Evolutionary conservation across 768 basidiomycete genomes (phyloP).

Genomic region (Auricularia sp.): DNA sequence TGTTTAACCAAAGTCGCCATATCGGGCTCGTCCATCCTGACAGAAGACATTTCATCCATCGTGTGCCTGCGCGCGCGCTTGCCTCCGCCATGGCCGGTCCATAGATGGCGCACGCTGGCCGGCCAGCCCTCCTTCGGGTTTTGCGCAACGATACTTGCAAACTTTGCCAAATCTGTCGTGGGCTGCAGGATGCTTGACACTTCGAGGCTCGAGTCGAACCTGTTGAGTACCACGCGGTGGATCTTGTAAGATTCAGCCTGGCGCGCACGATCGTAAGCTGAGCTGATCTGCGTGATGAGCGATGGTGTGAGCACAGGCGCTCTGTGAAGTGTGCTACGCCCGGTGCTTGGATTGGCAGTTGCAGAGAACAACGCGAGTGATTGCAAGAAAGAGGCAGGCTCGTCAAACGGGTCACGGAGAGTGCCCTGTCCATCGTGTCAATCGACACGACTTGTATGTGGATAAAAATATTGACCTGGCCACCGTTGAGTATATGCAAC

Average conservation of each 20-base stretch:
- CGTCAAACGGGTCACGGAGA: conserved; percentile 72
- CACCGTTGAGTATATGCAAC: conserved; percentile 38
- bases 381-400: conserved; percentile 48
- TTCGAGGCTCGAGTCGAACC: conserved; percentile 40
- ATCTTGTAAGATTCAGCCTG: conserved; percentile 49
- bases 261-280: conserved; percentile 38
- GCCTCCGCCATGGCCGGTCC: conserved; percentile 2
- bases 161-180: conserved; percentile 41
- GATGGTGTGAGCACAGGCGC: conserved; percentile 31
- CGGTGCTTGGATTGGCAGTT: background rate
- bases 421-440: conserved; percentile 21
- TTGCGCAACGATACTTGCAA: conserved; percentile 37
- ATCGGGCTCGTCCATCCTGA: background rate
- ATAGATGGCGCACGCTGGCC: background rate
- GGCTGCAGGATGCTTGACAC: conserved; percentile 35
- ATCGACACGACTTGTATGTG: conserved; percentile 5
- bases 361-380: conserved; percentile 30
- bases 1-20: background rate
- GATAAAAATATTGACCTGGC: conserved; percentile 25
- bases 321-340: conserved; percentile 12
- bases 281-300: conserved; percentile 37
- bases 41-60: background rate
- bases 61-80: background rate
- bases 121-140: conserved; percentile 1
- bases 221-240: conserved; percentile 50